Evolutionary conservation across 202 grass and related monocot genomes (phyloP).

Genomic region (Hordeum pubiflorum): DNA sequence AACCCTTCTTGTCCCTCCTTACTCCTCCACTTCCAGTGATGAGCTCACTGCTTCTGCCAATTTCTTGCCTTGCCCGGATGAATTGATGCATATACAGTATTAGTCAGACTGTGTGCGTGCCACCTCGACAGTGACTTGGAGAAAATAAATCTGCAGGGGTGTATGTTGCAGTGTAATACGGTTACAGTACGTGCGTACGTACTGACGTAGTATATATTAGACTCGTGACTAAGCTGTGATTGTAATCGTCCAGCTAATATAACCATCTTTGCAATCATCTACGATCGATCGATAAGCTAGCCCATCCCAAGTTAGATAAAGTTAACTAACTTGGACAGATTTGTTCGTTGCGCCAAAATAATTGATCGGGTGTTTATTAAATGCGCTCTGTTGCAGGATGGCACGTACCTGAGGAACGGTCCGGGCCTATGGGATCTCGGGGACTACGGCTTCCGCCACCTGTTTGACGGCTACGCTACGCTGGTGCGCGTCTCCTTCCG

Average conservation of each 20-base stretch:
- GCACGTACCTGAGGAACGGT: slow-evolving; percentile 92
- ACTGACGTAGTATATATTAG: neutral
- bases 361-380: neutral
- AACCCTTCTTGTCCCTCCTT: neutral
- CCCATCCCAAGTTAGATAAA: neutral
- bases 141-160: neutral
- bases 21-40: neutral
- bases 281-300: neutral
- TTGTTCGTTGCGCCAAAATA: neutral
- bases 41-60: slow-evolving; percentile 8
- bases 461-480: slow-evolving; percentile 95
- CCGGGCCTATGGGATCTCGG: slow-evolving; percentile 89
- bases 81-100: neutral
- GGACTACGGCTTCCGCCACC: slow-evolving; percentile 83
- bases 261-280: neutral
- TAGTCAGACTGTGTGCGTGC: slow-evolving; percentile 7
- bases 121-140: slow-evolving; percentile 17
- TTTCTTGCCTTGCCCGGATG: neutral
- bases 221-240: neutral
- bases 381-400: slow-evolving; percentile 44
- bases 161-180: slow-evolving; percentile 7
- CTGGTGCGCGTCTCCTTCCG: slow-evolving; percentile 81
- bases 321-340: neutral
- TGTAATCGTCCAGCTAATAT: neutral
- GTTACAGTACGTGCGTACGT: neutral